phyloP scores from a whole-genome alignment of 768 basidiomycete species.

The Lactarius hatsudake region DNA sequence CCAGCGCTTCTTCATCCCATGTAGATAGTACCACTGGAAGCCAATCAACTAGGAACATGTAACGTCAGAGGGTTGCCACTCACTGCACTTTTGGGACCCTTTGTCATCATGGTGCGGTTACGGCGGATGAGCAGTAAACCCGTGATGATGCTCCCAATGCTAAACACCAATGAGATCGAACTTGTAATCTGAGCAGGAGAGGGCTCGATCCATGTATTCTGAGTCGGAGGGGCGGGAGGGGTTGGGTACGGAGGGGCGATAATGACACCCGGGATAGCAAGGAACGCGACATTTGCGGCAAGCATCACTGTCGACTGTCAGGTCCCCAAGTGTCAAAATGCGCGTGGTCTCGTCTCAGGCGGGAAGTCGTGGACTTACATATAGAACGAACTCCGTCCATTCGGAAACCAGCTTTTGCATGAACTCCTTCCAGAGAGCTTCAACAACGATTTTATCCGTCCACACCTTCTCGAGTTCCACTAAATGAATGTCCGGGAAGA shows the following conservation, averaged over 20 bases:
- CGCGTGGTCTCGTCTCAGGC: background rate
- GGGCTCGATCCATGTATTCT: constrained; percentile 29
- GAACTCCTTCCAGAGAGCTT: constrained; percentile 9
- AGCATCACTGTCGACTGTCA: constrained; percentile 37
- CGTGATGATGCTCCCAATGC: constrained; percentile 48
- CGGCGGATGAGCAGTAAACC: constrained; percentile 48
- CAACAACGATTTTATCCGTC: constrained; percentile 11
- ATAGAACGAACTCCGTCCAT: constrained; percentile 20
- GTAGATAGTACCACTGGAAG: constrained; percentile 31
- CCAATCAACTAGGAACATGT: background rate
- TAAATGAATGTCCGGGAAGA: constrained; percentile 17
- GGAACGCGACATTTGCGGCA: constrained; percentile 36
- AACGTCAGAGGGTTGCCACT: constrained; percentile 21
- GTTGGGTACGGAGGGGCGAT: background rate
- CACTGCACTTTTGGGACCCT: constrained; percentile 29
- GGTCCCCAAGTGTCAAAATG: background rate
- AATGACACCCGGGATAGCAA: constrained; percentile 36
- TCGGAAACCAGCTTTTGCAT: constrained; percentile 18
- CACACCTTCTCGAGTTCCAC: constrained; percentile 16
- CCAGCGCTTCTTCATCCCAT: constrained; percentile 28
- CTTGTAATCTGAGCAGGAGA: constrained; percentile 49
- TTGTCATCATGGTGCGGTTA: constrained; percentile 39
- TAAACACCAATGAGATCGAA: constrained; percentile 48
- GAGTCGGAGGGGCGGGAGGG: background rate
- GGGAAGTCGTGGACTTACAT: constrained; percentile 2